Evolutionary conservation across 371 early-diverging fungal genomes (phyloP).

Genomic region (Mycotypha africana): DNA sequence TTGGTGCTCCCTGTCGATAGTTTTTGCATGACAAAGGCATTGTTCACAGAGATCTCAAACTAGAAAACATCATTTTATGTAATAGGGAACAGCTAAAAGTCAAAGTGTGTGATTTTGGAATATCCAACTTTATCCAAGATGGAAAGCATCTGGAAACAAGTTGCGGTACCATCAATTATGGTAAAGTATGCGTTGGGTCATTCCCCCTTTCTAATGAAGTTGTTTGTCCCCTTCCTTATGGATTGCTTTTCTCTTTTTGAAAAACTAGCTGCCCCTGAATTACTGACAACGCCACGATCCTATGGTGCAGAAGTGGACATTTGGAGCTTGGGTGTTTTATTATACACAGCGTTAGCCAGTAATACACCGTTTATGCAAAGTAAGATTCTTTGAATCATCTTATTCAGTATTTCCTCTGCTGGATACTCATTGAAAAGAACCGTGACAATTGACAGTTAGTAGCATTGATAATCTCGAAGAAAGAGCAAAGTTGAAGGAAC

Average conservation of each 20-base stretch:
- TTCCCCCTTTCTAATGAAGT: not conserved
- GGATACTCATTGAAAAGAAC: too few species aligned
- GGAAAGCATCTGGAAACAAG: slow-evolving; percentile 3
- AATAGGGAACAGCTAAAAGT: slow-evolving; percentile 6
- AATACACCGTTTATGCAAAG: slow-evolving; percentile 81
- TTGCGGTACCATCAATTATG: slow-evolving; percentile 18
- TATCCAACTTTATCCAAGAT: slow-evolving; percentile 5
- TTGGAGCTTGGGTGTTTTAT: slow-evolving; percentile 96
- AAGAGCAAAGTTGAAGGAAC: not conserved
- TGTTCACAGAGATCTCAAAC: slow-evolving; percentile 74
- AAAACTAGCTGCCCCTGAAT: slow-evolving; percentile 70
- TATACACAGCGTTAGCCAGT: slow-evolving; percentile 88
- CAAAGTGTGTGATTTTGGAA: slow-evolving; percentile 15
- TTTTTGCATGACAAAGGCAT: slow-evolving; percentile 66
- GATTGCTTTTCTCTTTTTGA: too few species aligned
- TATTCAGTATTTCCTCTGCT: too few species aligned
- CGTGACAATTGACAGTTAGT: not conserved
- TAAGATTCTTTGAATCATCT: not conserved
- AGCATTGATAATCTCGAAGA: not conserved
- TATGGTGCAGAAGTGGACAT: slow-evolving; percentile 95
- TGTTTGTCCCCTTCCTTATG: not conserved
- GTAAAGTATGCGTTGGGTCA: slow-evolving; percentile 3
- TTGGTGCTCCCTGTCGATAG: too few species aligned
- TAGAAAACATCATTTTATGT: slow-evolving; percentile 64
- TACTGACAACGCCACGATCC: slow-evolving; percentile 78